Conservation (phyloP, 352 stramenopile genomes). For the Elongisporangium undulatum region DNA sequence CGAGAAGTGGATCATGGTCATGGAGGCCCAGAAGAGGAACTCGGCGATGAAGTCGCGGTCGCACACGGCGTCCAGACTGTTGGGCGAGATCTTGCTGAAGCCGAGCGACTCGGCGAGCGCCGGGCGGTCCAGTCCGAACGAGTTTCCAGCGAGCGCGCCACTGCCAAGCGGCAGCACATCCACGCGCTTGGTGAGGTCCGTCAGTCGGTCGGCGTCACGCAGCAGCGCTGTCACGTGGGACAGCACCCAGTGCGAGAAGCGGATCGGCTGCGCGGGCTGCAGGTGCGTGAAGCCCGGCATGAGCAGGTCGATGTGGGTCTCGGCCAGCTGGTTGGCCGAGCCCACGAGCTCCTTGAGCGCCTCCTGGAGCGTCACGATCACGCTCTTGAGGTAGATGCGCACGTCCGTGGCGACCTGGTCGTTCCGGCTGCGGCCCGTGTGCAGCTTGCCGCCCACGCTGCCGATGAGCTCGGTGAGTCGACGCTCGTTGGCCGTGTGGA, state of each 20-base stretch:
- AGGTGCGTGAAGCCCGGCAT: constrained; percentile 99
- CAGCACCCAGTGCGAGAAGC: constrained; percentile 98
- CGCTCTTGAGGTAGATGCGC: constrained; percentile 91
- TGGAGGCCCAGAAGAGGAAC: constrained; percentile 97
- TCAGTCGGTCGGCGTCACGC: constrained; percentile 92
- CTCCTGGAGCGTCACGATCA: constrained; percentile 55
- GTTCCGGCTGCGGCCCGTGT: constrained; percentile 95
- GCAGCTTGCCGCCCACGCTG: constrained; percentile 95
- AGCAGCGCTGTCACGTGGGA: constrained; percentile 93
- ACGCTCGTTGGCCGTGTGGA: constrained; percentile 99
- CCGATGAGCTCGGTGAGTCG: constrained; percentile 97
- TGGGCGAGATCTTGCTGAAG: constrained; percentile 92
- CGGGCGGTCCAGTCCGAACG: constrained; percentile 96
- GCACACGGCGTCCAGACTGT: constrained; percentile 97
- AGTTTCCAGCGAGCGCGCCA: constrained; percentile 96
- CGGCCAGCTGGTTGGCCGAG: constrained; percentile 83
- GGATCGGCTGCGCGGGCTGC: constrained; percentile 97
- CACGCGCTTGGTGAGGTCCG: constrained; percentile 92
- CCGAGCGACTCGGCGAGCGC: constrained; percentile 92
- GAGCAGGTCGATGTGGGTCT: constrained; percentile 93
- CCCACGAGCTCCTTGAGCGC: constrained; percentile 91
- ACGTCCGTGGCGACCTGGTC: constrained; percentile 98
- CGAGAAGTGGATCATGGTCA: constrained; percentile 96
- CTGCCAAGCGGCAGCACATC: constrained; percentile 96
- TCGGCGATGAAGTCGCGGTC: constrained; percentile 99